phyloP scores from a whole-genome alignment of 2,329 filamentous ascomycete genomes.

The Colletotrichum sp. region DNA sequence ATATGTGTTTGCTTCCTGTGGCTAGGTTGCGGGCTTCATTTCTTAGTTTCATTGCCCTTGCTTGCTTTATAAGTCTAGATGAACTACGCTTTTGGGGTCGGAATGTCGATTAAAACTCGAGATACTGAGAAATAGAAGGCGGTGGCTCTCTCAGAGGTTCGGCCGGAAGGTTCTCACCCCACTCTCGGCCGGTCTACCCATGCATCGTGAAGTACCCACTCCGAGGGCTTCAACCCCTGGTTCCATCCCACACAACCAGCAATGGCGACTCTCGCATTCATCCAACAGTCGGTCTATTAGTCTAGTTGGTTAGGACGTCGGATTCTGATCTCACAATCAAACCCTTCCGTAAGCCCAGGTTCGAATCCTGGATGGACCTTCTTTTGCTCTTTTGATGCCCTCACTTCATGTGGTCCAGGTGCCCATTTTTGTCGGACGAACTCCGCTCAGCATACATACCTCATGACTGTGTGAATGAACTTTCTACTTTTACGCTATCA shows the following conservation, averaged over 20 bases:
- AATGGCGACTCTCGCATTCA: accelerated
- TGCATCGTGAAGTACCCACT: not conserved
- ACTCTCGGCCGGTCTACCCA: not conserved
- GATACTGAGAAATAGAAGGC: not conserved
- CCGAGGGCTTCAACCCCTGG: not conserved
- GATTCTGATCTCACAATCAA: not conserved
- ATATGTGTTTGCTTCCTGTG: not conserved
- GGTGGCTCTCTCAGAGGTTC: not conserved
- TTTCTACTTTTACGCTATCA: not conserved
- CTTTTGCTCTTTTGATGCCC: not conserved
- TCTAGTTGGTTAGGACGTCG: constrained; percentile 10
- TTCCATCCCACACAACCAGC: not conserved
- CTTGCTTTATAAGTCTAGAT: not conserved
- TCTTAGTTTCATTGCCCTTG: not conserved
- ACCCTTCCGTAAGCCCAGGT: constrained; percentile 1
- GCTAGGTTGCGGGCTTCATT: not conserved
- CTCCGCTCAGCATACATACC: not conserved
- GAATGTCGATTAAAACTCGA: not conserved
- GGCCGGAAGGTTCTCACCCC: not conserved
- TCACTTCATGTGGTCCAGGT: not conserved
- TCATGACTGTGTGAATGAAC: not conserved
- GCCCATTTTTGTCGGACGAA: not conserved
- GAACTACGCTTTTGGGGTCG: not conserved
- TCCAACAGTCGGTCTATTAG: not conserved
- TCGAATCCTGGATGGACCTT: constrained; percentile 6